Base-by-base conservation (phyloP, 495 filamentous ascomycete species). In the Penicillium tannophilum region DNA sequence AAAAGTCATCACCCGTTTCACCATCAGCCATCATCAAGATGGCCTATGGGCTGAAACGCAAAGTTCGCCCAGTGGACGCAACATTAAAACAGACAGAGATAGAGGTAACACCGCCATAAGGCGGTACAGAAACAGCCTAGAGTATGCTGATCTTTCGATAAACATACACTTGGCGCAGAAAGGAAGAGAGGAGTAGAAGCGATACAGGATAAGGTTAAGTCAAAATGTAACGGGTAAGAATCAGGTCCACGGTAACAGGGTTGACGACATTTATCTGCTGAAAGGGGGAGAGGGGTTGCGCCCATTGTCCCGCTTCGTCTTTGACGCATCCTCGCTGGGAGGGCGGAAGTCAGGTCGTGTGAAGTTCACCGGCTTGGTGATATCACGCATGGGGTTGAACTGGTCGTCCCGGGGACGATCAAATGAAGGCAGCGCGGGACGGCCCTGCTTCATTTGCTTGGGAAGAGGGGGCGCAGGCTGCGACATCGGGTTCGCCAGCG, bases 381-480 rank as follows among this genome's bases (percentile, higher is more conserved):
- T n/a, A 31, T 49, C 46, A 60, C 69, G 81, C 14, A 75, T 76
- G 61, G 82, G 81, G 51, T 70, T 78, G 42, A 82, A 76, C 20
- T 77, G 73, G 47, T 80, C 76, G 16, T 78, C 75, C 36, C 45
- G 56, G 44, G 69, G 64, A 14, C 68, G 63, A 16, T 71, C 68
- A 19, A 47, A 72, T 44, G 76, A 79, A 41, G 79, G 79, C 35
- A 75, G 84, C 52, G 67, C 72, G 49, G 67, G 55, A 10, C 71
- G 68, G 53, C 70, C 66, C 30, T 74, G 64, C 54, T 72, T 73
- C 48, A 81, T 68, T 23, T 79, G 82, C 55, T 88, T 67, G 16
- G 78, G 61, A 19, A 79, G 52, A 20, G 73, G 61, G 16, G 64
- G 41, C 5, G 69, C 63, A 14, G 68, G 63, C 47, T 70, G 69